phyloP scores from a whole-genome alignment of 345 rosid genomes.

The Kernera saxatilis region DNA sequence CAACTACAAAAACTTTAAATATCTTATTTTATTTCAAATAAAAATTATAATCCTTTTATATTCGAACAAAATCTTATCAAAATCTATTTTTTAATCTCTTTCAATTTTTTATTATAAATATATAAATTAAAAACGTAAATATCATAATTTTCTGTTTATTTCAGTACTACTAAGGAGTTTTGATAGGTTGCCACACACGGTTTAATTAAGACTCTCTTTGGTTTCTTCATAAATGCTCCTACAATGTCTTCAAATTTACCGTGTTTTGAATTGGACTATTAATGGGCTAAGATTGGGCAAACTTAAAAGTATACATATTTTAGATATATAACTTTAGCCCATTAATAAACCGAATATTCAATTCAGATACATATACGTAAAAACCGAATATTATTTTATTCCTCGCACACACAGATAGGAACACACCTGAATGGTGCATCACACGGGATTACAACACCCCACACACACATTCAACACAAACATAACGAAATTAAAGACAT shows the following conservation, averaged over 20 bases:
- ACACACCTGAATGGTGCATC: constrained; percentile 15
- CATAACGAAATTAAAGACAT: constrained; percentile 10
- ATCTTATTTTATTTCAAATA: too few relatives aligned
- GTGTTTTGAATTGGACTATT: background rate
- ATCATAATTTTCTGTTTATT: too few relatives aligned
- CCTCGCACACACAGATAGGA: constrained; percentile 13
- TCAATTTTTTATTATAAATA: too few relatives aligned
- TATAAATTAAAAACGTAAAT: too few relatives aligned
- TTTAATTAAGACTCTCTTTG: background rate
- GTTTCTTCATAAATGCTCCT: background rate
- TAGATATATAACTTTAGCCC: too few relatives aligned
- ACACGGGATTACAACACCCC: constrained; percentile 10
- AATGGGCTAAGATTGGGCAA: background rate
- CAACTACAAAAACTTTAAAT: too few relatives aligned
- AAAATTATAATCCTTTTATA: too few relatives aligned
- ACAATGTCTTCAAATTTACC: background rate
- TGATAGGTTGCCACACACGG: background rate
- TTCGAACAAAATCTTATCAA: too few relatives aligned
- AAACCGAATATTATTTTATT: constrained; percentile 26
- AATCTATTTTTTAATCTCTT: too few relatives aligned
- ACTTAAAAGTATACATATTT: background rate
- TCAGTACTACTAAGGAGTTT: too few relatives aligned
- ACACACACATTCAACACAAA: constrained; percentile 6
- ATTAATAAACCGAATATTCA: too few relatives aligned
- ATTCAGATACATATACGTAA: too few relatives aligned